Evolutionary conservation across 257 asterid species (phyloP), one percentile per base, ranked within the genome.

Genomic region (Fraxinus anomala): DNA sequence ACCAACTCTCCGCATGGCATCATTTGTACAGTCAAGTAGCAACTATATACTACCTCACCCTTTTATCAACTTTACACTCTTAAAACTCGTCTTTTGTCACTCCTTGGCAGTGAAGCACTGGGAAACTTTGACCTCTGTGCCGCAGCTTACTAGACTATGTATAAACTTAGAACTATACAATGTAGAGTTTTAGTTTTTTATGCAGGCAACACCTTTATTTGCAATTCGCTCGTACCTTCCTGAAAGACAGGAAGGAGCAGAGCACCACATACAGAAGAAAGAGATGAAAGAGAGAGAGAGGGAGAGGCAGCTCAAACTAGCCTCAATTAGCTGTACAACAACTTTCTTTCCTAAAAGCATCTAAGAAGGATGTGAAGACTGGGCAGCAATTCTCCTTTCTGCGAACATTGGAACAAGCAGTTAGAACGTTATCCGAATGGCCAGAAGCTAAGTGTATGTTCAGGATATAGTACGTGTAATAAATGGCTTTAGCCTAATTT

Each of bases 361-460:
- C 80, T 79, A 75, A 81, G 79, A 83, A 61, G 89, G 73, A 74
- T 82, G 77, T 6, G 88, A 81, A 34, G 92, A 84, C 83, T 86
- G 85, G 77, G 77, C 76, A 70, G 89, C 87, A 77, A 92, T 92
- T 89, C 97, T 92, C 92, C 86, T 90, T 79, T 92, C 97, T 92
- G 93, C 86, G 83, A 82, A 81, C 31, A 59, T 21, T 44, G 6
- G 67, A 28, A 42, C 6, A 6, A 75, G 37, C 23, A 21, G 67
- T 59, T n/a, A n/a, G 67, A 42, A 19, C 3, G 24, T 56, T 56
- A n/a, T 6, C 5, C 13, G 51, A 42, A 42, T 42, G 17, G 17
- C 17, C 13, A 42, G 17, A 42, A 14, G 14, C 51, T 16, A 16
- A 47, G 7, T 4, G 59, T n/a, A 16, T 47, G n/a, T 42, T 42